Conservation (phyloP, 2,329 filamentous ascomycete genomes). For the Aphanocladium album region DNA sequence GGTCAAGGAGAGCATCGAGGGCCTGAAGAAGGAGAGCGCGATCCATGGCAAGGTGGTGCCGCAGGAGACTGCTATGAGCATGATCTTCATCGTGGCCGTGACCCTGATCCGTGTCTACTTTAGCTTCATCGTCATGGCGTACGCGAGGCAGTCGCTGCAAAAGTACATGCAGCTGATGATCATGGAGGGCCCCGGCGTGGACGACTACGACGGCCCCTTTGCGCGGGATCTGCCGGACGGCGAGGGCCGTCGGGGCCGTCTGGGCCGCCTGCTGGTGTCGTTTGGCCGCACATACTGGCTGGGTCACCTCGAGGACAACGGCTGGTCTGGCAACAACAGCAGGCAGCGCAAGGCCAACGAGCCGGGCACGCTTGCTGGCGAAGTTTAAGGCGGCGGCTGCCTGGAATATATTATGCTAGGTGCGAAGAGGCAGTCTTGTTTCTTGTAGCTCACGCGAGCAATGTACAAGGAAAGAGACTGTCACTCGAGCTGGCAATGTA, state of each 20-base stretch:
- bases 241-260: conserved; percentile 69
- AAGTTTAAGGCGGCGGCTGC: conserved; percentile 21
- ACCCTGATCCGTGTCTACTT: conserved; percentile 80
- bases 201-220: conserved; percentile 62
- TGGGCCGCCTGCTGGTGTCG: conserved; percentile 74
- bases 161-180: conserved; percentile 49
- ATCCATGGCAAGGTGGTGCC: conserved; percentile 33
- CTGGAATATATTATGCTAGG: not conserved
- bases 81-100: conserved; percentile 68
- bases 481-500: not conserved
- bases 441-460: not conserved
- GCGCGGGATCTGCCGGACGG: conserved; percentile 64
- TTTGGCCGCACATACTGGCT: conserved; percentile 78
- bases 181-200: conserved; percentile 44
- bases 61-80: conserved; percentile 66
- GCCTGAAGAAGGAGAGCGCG: conserved; percentile 28
- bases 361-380: conserved; percentile 27
- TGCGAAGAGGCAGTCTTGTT: too few relatives aligned
- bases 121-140: conserved; percentile 75
- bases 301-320: conserved; percentile 59
- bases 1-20: conserved; percentile 29
- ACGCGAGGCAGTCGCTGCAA: conserved; percentile 70
- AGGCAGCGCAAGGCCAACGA: conserved; percentile 49
- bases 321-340: conserved; percentile 61
- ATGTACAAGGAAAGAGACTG: not conserved